These are phyloP conservation scores for Podosphaera leucotricha DNA, from an alignment of 2,329 filamentous ascomycete species.

Conservation along the genomic window DNA sequence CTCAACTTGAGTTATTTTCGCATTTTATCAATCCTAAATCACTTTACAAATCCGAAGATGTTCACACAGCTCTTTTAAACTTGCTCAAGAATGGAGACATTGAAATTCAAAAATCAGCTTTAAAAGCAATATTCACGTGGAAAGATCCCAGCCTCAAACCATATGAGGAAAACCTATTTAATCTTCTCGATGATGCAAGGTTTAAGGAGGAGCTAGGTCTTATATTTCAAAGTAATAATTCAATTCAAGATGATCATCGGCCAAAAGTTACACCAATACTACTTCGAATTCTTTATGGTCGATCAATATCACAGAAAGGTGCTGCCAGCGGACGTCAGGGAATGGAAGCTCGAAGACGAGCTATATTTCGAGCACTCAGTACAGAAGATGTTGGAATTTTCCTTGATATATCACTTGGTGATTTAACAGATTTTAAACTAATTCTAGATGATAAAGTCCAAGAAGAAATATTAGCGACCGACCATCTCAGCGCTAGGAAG, in stretches of 20 bases:
- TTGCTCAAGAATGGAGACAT: constrained; percentile 72
- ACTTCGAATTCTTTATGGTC: constrained; percentile 68
- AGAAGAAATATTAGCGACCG: constrained; percentile 27
- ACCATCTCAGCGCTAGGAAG: constrained; percentile 45
- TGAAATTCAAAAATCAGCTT: constrained; percentile 64
- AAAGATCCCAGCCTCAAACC: constrained; percentile 51
- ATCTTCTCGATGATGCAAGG: constrained; percentile 68
- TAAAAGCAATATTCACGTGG: constrained; percentile 76
- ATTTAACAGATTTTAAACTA: constrained; percentile 36
- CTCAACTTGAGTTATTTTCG: constrained; percentile 57
- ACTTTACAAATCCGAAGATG: constrained; percentile 52
- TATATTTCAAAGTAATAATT: constrained; percentile 53
- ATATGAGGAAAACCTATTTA: constrained; percentile 69
- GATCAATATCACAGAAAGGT: constrained; percentile 63
- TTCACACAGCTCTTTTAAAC: constrained; percentile 49
- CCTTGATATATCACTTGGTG: constrained; percentile 57
- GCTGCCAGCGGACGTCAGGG: constrained; percentile 55
- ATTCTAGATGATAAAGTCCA: constrained; percentile 18
- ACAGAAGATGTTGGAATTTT: constrained; percentile 57
- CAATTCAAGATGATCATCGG: constrained; percentile 52
- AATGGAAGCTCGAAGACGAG: constrained; percentile 57
- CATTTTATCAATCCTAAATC: constrained; percentile 73
- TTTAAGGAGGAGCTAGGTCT: constrained; percentile 89
- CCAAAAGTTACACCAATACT: constrained; percentile 60
- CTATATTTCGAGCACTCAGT: constrained; percentile 55